Percentiles rank a stretch among this genome's conserved stretches.
Conservation (phyloP, 1,284 basidiomycete species). For the Ganoderma resinaceum region DNA sequence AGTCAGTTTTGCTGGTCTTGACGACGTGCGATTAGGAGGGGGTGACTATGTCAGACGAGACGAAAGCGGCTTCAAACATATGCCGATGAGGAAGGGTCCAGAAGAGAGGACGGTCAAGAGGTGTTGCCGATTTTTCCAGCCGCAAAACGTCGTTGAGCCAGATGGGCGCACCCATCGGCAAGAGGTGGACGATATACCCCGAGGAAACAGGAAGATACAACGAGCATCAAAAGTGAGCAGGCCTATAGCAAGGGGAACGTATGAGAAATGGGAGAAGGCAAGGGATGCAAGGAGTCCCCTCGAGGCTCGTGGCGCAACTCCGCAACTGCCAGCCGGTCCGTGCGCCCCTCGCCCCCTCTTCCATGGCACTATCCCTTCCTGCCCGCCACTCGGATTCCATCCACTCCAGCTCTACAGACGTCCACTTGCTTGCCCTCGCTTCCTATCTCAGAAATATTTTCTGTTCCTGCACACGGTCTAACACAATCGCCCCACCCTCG, state of each 20-base stretch:
- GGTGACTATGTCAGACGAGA: background rate
- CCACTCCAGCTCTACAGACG: background rate
- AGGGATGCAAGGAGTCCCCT: background rate
- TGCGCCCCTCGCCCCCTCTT: constrained; percentile 1
- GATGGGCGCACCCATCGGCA: background rate
- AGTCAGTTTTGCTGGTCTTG: constrained; percentile 25
- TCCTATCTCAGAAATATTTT: background rate
- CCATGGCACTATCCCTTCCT: background rate
- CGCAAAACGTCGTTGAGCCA: constrained; percentile 6
- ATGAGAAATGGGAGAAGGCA: background rate
- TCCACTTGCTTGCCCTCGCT: background rate
- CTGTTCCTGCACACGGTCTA: background rate
- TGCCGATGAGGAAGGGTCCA: background rate
- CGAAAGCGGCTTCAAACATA: background rate
- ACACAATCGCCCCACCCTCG: background rate
- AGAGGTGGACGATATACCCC: background rate
- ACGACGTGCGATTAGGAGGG: constrained; percentile 1
- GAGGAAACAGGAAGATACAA: background rate
- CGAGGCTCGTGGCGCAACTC: constrained; percentile 8
- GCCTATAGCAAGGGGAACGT: background rate
- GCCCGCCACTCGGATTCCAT: background rate
- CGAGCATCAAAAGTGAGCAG: background rate
- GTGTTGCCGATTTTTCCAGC: constrained; percentile 14
- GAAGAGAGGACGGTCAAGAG: background rate
- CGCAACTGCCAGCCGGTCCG: constrained; percentile 2